These are phyloP conservation scores for Endothia cerciana DNA, from an alignment of 2,329 filamentous ascomycete species.

Conservation along the genomic window DNA sequence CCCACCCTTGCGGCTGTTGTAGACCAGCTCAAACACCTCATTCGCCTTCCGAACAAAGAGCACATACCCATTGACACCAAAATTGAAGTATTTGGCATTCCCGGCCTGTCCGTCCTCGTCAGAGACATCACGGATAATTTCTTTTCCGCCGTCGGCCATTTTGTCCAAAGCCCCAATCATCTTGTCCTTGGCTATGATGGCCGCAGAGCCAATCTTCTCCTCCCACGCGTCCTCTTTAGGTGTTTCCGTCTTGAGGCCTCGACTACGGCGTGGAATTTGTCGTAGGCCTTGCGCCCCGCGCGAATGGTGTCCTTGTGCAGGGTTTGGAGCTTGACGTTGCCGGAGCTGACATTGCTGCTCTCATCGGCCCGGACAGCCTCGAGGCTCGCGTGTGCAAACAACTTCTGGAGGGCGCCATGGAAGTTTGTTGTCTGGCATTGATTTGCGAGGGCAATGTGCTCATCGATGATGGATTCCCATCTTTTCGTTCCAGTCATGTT, in stretches of 20 bases:
- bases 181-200: neutral
- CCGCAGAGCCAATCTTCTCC: conserved; percentile 7
- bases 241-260: conserved; percentile 7
- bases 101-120: neutral
- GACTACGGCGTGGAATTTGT: conserved; percentile 12
- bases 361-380: neutral
- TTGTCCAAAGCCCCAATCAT: neutral
- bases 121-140: neutral
- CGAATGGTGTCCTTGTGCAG: conserved; percentile 9
- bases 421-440: neutral
- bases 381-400: neutral
- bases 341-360: neutral
- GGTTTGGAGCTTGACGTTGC: neutral
- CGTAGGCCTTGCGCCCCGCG: conserved; percentile 11
- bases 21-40: conserved; percentile 12
- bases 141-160: neutral
- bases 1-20: conserved; percentile 3
- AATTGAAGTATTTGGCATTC: conserved; percentile 3
- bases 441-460: conserved; percentile 12
- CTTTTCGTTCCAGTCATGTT: neutral
- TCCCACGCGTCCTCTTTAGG: conserved; percentile 12
- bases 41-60: neutral
- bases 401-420: neutral
- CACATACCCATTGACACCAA: conserved; percentile 8
- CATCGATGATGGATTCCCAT: conserved; percentile 4